phyloP scores from a whole-genome alignment of 805 yeast species.

The Metschnikowia aberdeeniae region DNA sequence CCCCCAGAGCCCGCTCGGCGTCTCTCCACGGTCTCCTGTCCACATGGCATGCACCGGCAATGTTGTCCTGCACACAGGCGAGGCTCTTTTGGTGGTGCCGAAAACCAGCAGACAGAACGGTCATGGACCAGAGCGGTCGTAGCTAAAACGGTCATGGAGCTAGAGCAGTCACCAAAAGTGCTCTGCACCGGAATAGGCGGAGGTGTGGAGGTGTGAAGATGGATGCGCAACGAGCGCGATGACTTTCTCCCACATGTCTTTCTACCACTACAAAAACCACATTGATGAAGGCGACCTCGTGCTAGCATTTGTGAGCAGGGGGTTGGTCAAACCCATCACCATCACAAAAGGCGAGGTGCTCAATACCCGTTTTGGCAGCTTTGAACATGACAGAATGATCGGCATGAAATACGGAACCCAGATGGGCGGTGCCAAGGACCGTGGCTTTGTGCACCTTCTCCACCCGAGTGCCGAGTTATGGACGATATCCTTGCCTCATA shows the following conservation, averaged over 20 bases:
- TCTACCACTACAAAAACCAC: constrained; percentile 55
- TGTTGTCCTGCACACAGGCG: too few relatives aligned
- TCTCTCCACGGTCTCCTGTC: too few relatives aligned
- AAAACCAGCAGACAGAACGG: too few relatives aligned
- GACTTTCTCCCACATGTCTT: constrained; percentile 36
- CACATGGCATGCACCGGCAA: too few relatives aligned
- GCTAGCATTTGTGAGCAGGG: constrained; percentile 79
- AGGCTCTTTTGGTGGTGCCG: too few relatives aligned
- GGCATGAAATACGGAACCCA: constrained; percentile 83
- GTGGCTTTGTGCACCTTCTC: constrained; percentile 80
- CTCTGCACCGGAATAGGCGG: too few relatives aligned
- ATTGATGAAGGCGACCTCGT: constrained; percentile 86
- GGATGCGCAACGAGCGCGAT: not conserved
- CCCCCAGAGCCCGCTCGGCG: too few relatives aligned
- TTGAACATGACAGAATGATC: constrained; percentile 79
- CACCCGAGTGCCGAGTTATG: constrained; percentile 95
- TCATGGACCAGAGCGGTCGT: too few relatives aligned
- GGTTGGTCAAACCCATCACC: constrained; percentile 68
- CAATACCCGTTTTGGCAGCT: constrained; percentile 86
- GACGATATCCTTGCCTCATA: constrained; percentile 93
- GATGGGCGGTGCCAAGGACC: constrained; percentile 67
- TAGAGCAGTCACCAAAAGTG: too few relatives aligned
- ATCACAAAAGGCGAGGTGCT: constrained; percentile 57
- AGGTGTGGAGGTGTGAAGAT: too few relatives aligned
- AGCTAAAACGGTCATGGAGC: too few relatives aligned